Base-by-base conservation (phyloP, 352 stramenopile genomes). In the Pythium apleroticum region DNA sequence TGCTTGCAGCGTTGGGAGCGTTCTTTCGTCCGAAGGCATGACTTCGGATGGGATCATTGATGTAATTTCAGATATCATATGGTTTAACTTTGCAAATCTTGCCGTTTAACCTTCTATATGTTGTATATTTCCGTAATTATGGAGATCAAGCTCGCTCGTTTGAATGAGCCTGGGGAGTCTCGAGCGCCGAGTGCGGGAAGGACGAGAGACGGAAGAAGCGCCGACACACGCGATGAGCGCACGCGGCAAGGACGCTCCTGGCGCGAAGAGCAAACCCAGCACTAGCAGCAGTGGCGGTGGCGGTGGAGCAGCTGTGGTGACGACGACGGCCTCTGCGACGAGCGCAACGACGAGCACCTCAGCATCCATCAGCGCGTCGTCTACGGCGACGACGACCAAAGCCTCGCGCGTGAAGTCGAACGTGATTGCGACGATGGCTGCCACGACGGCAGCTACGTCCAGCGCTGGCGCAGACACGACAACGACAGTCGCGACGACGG, bases 51-150 rank as follows among this genome's bases (percentile, higher is more conserved):
- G 37, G 50, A 39, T 4, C 15, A 33, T 20, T 11, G 14, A 15
- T 37, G 12, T 8, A 39, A 39, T 55, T 39, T 55, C 6, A 4
- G 4, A 7, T 11, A 22, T 35, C 12, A n/a, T 53, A 12, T 10
- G 19, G 35, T 37, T 5, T 60, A 58, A 15, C 43, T 41, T 27
- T 22, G 45, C 20, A 66, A 55, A 17, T 60, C 28, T 2, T 20
- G 10, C 0, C 27, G 27, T 9, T 20, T 48, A 60, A 60, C 41
- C 31, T 67, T 58, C 58, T 14, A 65, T 59, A 19, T 53, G 6
- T 5, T 10, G 60, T 43, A 10, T 37, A 67, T 25, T 39, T 28
- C 17, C 2, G 60, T 57, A 55, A 67, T 67, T 61, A 57, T 55
- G 33, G 5, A 9, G 11, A 39, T 27, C 7, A 31, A 28, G 15